Conservation (phyloP, 83 land plant species). For the Picea abies region DNA sequence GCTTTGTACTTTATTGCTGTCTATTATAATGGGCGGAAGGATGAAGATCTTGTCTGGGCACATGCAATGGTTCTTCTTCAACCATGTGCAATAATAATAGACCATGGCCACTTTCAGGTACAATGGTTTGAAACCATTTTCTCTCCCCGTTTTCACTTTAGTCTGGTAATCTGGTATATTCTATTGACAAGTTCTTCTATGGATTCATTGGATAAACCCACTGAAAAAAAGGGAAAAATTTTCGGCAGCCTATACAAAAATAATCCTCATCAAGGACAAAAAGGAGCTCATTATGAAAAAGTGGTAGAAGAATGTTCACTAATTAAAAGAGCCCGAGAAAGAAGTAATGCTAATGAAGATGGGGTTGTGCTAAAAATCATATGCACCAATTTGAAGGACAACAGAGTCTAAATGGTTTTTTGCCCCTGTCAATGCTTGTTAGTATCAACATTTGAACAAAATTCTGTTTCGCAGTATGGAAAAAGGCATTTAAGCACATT, state of each 20-base stretch:
- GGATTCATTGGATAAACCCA: background rate
- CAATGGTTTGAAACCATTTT: background rate
- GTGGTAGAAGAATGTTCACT: background rate
- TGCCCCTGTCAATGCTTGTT: background rate
- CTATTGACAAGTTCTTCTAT: background rate
- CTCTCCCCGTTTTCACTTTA: background rate
- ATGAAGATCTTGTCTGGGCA: constrained; percentile 61
- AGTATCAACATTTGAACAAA: background rate
- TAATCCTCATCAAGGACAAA: background rate
- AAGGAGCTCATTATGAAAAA: background rate
- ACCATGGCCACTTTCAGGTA: constrained; percentile 99
- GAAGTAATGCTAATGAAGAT: background rate
- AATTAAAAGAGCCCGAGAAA: background rate
- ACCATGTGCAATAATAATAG: constrained; percentile 87
- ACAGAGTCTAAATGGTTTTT: background rate
- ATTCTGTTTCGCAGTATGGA: background rate
- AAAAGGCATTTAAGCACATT: background rate
- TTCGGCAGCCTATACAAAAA: constrained; percentile 8
- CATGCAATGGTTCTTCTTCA: constrained; percentile 75
- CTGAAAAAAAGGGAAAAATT: background rate
- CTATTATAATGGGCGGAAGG: constrained; percentile 30
- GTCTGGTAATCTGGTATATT: constrained; percentile 13
- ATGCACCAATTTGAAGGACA: background rate
- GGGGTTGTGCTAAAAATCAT: background rate
- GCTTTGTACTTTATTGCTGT: constrained; percentile 60